Evolutionary conservation across 257 asterid species (phyloP), one percentile per base, ranked within the genome.

Genomic region (Phtheirospermum japonicum): DNA sequence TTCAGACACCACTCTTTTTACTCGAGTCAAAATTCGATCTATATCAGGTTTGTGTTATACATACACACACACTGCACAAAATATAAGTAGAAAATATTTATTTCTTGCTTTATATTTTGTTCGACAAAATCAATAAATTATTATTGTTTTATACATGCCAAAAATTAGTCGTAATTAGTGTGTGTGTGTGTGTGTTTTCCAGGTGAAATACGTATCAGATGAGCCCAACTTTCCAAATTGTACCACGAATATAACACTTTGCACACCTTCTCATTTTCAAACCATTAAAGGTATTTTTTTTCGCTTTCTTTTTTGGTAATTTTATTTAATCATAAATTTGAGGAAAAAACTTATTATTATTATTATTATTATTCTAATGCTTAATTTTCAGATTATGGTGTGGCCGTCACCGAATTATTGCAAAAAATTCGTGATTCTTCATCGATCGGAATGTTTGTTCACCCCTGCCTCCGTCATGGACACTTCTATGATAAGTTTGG

Each of bases 1-100:
- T 82, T 33, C 50, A 71, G 45, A 78, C 81, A 0, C 87, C 87
- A 12, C 55, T 82, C 17, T 76, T 82, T 43, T 11, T 82, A 20
- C 31, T 73, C 10, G 77, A 79, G 56, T 59, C 85, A 9, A 76
- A 72, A 9, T 81, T 76, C 48, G 84, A 82, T 61, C 1, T 2
- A 4, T 74, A 57, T 71, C 80, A 82, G 77, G 87, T 78, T 62
- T 37, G 0, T 5, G n/a, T 4, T 26, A 23, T 6, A 17, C 0
- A 5, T 16, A 45, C 2, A 14, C 1, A 8, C 6, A 50, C 12
- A n/a, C 51, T n/a, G n/a, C n/a, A n/a, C n/a, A n/a, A n/a, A n/a
- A n/a, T n/a, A n/a, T n/a, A n/a, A n/a, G n/a, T n/a, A n/a, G n/a
- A n/a, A n/a, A n/a, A n/a, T n/a, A n/a, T n/a, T n/a, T n/a, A n/a